These are phyloP conservation scores for Suhomyces ambrosiae DNA, from an alignment of 1,139 yeast species.

Conservation along the genomic window DNA sequence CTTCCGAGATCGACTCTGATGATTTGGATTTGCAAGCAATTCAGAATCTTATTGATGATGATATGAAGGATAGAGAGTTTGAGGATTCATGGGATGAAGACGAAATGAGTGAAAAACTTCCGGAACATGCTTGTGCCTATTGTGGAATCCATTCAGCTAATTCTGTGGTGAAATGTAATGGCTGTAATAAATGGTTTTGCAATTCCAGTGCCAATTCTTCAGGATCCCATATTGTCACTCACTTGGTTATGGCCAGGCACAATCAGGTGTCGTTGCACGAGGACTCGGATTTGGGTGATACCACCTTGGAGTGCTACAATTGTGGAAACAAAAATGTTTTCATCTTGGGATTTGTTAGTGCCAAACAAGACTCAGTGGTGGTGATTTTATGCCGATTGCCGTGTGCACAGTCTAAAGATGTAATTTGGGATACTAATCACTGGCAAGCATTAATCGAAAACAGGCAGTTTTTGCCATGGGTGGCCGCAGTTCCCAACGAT, in stretches of 20 bases:
- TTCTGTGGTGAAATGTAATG: conserved; percentile 73
- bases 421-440: conserved; percentile 82
- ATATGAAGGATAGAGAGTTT: conserved; percentile 4
- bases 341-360: conserved; percentile 83
- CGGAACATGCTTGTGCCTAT: conserved; percentile 61
- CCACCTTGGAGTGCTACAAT: conserved; percentile 83
- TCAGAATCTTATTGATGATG: conserved; percentile 2
- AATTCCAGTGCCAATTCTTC: conserved; percentile 65
- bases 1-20: not conserved
- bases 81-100: conserved; percentile 7
- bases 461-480: conserved; percentile 78
- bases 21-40: not conserved
- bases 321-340: conserved; percentile 86
- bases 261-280: conserved; percentile 74
- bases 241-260: conserved; percentile 80
- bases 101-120: conserved; percentile 15
- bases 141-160: conserved; percentile 74
- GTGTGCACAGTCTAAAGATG: conserved; percentile 75
- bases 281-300: conserved; percentile 82
- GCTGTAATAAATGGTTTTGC: conserved; percentile 89
- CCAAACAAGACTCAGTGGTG: conserved; percentile 84
- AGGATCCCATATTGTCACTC: conserved; percentile 86
- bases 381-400: conserved; percentile 88
- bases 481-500: conserved; percentile 67
- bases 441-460: conserved; percentile 90